phyloP scores from a whole-genome alignment of 768 basidiomycete genomes.

The Pulveroboletus ravenelii region DNA sequence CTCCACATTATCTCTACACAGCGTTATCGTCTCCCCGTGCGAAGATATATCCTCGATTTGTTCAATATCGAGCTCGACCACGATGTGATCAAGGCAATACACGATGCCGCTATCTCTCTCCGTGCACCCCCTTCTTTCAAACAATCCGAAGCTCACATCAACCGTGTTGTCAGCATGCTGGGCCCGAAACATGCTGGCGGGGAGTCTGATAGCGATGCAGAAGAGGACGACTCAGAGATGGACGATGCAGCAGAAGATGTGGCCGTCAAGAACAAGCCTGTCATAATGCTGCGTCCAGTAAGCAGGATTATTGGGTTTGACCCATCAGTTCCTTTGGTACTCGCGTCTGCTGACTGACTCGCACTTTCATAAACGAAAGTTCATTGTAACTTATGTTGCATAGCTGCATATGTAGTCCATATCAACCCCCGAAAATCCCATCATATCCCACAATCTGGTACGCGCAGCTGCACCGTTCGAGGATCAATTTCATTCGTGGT shows the following conservation, averaged over 20 bases:
- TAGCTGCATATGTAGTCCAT: conserved; percentile 11
- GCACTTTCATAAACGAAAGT: neutral
- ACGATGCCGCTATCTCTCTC: conserved; percentile 47
- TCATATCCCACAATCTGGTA: neutral
- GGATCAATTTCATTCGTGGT: neutral
- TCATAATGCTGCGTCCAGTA: conserved; percentile 54
- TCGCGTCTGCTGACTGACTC: neutral
- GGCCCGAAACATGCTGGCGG: conserved; percentile 48
- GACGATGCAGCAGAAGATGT: conserved; percentile 40
- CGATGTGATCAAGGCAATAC: conserved; percentile 52
- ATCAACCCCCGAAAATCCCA: neutral
- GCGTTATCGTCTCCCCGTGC: conserved; percentile 86
- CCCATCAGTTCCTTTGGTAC: conserved; percentile 8
- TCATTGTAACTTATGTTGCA: conserved; percentile 22
- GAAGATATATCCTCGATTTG: conserved; percentile 87
- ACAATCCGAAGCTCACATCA: conserved; percentile 39
- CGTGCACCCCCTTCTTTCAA: conserved; percentile 44
- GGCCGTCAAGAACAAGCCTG: conserved; percentile 44
- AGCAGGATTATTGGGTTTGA: conserved; percentile 58
- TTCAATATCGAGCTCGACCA: conserved; percentile 80
- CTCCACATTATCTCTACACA: conserved; percentile 85
- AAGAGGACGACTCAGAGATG: conserved; percentile 46
- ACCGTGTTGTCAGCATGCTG: conserved; percentile 57
- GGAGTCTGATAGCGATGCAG: conserved; percentile 58
- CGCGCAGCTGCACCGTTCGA: neutral